Evolutionary conservation across 169 alveolate genomes (phyloP), one percentile per base, ranked within the genome.

Genomic region (Eimeria zaria): DNA sequence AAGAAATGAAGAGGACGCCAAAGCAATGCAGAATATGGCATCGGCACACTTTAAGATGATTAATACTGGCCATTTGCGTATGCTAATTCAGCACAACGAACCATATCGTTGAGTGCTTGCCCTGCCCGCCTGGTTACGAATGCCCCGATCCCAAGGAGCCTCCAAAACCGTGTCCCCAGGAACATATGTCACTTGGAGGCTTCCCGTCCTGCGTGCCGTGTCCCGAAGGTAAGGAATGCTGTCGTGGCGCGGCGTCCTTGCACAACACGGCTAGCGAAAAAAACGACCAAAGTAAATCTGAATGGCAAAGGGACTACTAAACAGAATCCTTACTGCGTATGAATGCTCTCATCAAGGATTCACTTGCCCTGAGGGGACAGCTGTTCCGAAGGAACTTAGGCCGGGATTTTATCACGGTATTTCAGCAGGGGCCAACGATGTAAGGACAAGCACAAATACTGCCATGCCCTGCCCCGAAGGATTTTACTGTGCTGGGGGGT

Each of bases 401-500:
- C 81, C 93, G 14, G 93, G 93, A 41, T 87, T 87, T 30, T 87
- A 87, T 22, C 81, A 48, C 30, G 64, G 81, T n/a, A 87, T 36
- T 5, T 39, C 81, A 14, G 44, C 8, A 5, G 81, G 39, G 51
- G 93, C 67, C 9, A 27, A 55, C 33, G 78, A 55, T 27, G 48
- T 87, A 36, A 48, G 81, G 36, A 36, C 2, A 7, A 41, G 41
- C 83, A 9, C 80, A 14, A 60, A 14, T 62, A 64, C 71, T 76
- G 80, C 62, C 48, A 41, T 39, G 67, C 81, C 81, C 18, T 87
- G 93, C 93, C 93, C 93, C 69, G 93, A 87, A 62, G 93, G 93
- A 62, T 87, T 87, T 87, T 87, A 87, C 93, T 87, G 93, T 30
- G 36, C 81, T 41, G 93, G 93, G 41, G 93, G 93, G n/a, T 39